Evolutionary conservation across 805 yeast species (phyloP).

Genomic region (Kockiozyma suomiensis): DNA sequence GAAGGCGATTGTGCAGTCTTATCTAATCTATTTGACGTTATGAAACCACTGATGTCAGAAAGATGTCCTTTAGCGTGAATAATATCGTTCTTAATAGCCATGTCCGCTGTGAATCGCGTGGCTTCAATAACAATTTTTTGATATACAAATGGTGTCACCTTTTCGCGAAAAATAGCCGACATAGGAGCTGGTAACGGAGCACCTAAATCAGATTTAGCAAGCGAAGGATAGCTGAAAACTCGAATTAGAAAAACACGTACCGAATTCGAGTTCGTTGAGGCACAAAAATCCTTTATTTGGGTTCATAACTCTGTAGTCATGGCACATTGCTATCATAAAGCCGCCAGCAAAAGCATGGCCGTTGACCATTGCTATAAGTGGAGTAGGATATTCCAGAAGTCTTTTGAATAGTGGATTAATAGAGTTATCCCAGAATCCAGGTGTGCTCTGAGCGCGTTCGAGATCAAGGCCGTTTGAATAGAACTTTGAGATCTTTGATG

Average conservation of each 20-base stretch:
- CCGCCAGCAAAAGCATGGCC: slow-evolving; percentile 50
- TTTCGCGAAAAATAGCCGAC: slow-evolving; percentile 42
- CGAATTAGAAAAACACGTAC: slow-evolving; percentile 1
- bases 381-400: slow-evolving; percentile 46
- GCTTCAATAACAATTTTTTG: slow-evolving; percentile 43
- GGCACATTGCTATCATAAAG: slow-evolving; percentile 45
- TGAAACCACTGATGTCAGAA: slow-evolving; percentile 42
- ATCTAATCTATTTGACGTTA: slow-evolving; percentile 24
- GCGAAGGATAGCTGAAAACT: neutral
- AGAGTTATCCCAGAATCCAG: slow-evolving; percentile 41
- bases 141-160: slow-evolving; percentile 39
- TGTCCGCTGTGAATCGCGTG: slow-evolving; percentile 42
- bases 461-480: slow-evolving; percentile 47
- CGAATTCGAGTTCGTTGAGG: slow-evolving; percentile 46
- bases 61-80: slow-evolving; percentile 44
- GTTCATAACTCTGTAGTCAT: slow-evolving; percentile 47
- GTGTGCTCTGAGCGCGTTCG: slow-evolving; percentile 42
- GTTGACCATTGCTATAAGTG: slow-evolving; percentile 46
- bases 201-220: slow-evolving; percentile 30
- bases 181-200: slow-evolving; percentile 45
- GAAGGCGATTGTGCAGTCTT: slow-evolving; percentile 39
- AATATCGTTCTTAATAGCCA: slow-evolving; percentile 39
- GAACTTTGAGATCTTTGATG: slow-evolving; percentile 44
- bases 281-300: slow-evolving; percentile 45
- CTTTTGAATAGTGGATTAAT: slow-evolving; percentile 43